Evolutionary conservation across 129 eudicot species (phyloP).

Genomic region (Heracleum sosnowskyi): DNA sequence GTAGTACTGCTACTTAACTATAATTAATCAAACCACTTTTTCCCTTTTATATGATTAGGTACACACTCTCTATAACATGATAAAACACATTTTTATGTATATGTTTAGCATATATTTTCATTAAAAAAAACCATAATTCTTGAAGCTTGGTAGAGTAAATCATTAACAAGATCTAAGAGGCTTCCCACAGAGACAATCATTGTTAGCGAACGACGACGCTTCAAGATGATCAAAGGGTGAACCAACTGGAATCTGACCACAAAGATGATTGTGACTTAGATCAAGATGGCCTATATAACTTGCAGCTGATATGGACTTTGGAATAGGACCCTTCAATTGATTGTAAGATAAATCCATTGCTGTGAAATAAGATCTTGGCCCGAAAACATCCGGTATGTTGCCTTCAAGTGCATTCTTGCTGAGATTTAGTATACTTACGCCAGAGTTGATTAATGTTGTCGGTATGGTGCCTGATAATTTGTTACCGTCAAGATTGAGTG

Average conservation of each 20-base stretch:
- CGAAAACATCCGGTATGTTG: slow-evolving; percentile 67
- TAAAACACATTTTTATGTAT: not conserved
- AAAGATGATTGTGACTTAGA: slow-evolving; percentile 55
- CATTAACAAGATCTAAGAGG: slow-evolving; percentile 18
- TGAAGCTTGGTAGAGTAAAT: not conserved
- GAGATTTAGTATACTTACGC: slow-evolving; percentile 58
- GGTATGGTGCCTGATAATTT: slow-evolving; percentile 58
- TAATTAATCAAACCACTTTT: not conserved
- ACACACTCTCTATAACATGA: not conserved
- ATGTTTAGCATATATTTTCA: not conserved
- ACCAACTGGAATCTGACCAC: slow-evolving; percentile 29
- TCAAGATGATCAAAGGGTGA: slow-evolving; percentile 29
- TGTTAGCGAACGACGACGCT: slow-evolving; percentile 18
- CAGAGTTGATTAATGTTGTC: slow-evolving; percentile 40
- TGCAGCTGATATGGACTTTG: slow-evolving; percentile 60
- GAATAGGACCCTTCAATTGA: slow-evolving; percentile 50
- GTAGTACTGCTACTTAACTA: not conserved
- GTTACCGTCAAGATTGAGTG: slow-evolving; percentile 74
- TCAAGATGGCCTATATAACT: slow-evolving; percentile 75
- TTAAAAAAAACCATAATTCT: not conserved
- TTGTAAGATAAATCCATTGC: slow-evolving; percentile 68
- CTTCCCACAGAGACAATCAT: slow-evolving; percentile 29
- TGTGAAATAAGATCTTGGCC: slow-evolving; percentile 77
- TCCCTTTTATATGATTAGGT: not conserved
- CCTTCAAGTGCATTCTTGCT: slow-evolving; percentile 71